These are phyloP conservation scores for Parasitella parasitica DNA, from an alignment of 371 early-diverging fungal genomes.

Conservation along the genomic window DNA sequence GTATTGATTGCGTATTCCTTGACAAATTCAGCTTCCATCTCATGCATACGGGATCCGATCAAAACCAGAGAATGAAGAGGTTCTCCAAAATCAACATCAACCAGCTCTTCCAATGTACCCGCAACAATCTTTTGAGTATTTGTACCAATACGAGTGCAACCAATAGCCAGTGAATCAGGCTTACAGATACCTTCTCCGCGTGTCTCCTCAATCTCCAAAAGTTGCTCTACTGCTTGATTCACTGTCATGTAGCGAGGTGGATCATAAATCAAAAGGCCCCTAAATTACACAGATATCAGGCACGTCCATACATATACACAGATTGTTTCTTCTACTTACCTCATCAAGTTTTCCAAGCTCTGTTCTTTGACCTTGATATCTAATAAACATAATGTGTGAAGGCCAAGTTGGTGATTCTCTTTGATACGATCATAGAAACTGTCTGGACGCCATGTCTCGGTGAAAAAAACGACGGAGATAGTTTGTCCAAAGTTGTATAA, in stretches of 20 bases:
- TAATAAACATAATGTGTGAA: constrained; percentile 97
- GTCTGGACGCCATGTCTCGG: constrained; percentile 95
- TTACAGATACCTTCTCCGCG: constrained; percentile 73
- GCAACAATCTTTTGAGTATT: constrained; percentile 80
- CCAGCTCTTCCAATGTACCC: constrained; percentile 86
- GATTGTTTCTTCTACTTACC: constrained; percentile 38
- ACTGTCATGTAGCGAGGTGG: constrained; percentile 99
- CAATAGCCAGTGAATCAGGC: constrained; percentile 86
- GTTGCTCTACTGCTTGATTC: constrained; percentile 91
- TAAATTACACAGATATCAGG: constrained; percentile 14
- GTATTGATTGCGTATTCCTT: constrained; percentile 72
- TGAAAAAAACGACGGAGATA: constrained; percentile 98
- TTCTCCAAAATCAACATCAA: constrained; percentile 87
- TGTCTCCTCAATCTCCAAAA: constrained; percentile 88
- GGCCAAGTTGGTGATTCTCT: constrained; percentile 78
- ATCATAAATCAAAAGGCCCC: constrained; percentile 91
- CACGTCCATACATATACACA: neutral
- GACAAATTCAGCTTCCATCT: constrained; percentile 91
- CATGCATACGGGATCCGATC: constrained; percentile 89
- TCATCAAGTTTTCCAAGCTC: constrained; percentile 91
- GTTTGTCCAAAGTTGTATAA: constrained; percentile 99
- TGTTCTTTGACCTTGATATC: constrained; percentile 99
- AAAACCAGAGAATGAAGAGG: constrained; percentile 97
- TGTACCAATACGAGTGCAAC: constrained; percentile 92
- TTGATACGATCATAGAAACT: constrained; percentile 95